Conservation (phyloP, 148 eudicot species). For the Rhododendron kiyosumense region DNA sequence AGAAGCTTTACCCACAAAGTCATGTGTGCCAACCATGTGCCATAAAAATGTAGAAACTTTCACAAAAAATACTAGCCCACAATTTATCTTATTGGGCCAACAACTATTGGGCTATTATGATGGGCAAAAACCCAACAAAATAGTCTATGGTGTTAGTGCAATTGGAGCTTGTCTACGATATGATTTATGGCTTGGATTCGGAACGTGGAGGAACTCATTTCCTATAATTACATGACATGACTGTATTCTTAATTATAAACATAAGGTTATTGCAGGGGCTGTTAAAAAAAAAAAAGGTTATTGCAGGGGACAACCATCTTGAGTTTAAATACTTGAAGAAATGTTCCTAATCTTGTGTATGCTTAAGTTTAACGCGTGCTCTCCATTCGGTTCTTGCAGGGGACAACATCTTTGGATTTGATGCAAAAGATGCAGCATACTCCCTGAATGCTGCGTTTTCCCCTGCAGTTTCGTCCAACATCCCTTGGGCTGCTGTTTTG, state of each 20-base stretch:
- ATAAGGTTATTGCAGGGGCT: background rate
- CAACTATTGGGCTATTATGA: too few relatives aligned
- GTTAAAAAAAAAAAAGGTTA: too few relatives aligned
- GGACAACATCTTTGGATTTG: constrained; percentile 77
- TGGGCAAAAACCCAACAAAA: too few relatives aligned
- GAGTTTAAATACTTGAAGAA: background rate
- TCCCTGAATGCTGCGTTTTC: constrained; percentile 82
- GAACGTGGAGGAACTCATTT: background rate
- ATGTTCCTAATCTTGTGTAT: background rate
- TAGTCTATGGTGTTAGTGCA: background rate
- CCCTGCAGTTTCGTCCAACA: constrained; percentile 54
- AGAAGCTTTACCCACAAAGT: too few relatives aligned
- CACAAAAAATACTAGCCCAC: too few relatives aligned
- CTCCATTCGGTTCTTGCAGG: constrained; percentile 32
- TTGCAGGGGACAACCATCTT: background rate
- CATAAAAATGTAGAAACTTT: too few relatives aligned
- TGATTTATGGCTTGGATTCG: background rate
- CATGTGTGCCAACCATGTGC: too few relatives aligned
- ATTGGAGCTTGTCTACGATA: background rate
- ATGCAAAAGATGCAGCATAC: constrained; percentile 50
- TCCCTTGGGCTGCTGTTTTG: constrained; percentile 94
- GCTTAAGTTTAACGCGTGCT: background rate
- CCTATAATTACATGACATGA: background rate
- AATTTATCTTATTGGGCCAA: too few relatives aligned
- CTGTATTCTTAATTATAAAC: background rate